Conservation (phyloP, 2,329 filamentous ascomycete genomes). For the Coccinonectria pachysandricola region DNA sequence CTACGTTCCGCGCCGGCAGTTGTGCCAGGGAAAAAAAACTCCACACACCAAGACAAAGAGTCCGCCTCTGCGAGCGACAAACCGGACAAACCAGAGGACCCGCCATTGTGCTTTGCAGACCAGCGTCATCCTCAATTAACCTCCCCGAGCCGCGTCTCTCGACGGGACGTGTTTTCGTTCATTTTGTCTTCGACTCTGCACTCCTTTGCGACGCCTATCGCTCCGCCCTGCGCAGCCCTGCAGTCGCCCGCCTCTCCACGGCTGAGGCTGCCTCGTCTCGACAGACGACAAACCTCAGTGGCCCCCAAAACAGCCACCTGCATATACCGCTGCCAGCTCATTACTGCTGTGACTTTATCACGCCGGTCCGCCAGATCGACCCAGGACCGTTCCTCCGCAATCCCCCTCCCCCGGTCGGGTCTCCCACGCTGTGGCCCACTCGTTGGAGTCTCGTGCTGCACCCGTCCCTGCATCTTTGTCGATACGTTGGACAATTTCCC, state of each 20-base stretch:
- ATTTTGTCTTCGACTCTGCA: conserved; percentile 5
- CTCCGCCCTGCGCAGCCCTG: conserved; percentile 15
- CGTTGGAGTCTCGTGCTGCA: conserved; percentile 10
- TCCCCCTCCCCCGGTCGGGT: conserved; percentile 9
- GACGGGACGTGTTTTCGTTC: conserved; percentile 5
- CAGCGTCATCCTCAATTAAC: conserved; percentile 2
- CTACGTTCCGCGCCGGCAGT: no score
- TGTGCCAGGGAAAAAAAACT: no score
- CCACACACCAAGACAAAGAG: no score
- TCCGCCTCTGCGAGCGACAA: no score
- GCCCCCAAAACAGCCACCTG: conserved; percentile 24
- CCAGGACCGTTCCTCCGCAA: conserved; percentile 13
- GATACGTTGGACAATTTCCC: conserved; percentile 14
- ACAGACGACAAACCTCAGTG: conserved; percentile 14
- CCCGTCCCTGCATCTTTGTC: conserved; percentile 18
- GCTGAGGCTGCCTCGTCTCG: conserved; percentile 15
- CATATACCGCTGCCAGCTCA: conserved; percentile 25
- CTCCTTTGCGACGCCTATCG: conserved; percentile 6
- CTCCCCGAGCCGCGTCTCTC: conserved; percentile 7
- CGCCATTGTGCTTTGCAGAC: conserved; percentile 5
- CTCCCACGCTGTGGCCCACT: conserved; percentile 12
- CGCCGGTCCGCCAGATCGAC: conserved; percentile 18
- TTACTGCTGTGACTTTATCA: conserved; percentile 19
- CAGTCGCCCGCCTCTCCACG: conserved; percentile 13
- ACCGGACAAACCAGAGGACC: conserved; percentile 3